Evolutionary conservation across 208 protist genomes (phyloP), one percentile per base, ranked within the genome.

Genomic region (Leishmania major): DNA sequence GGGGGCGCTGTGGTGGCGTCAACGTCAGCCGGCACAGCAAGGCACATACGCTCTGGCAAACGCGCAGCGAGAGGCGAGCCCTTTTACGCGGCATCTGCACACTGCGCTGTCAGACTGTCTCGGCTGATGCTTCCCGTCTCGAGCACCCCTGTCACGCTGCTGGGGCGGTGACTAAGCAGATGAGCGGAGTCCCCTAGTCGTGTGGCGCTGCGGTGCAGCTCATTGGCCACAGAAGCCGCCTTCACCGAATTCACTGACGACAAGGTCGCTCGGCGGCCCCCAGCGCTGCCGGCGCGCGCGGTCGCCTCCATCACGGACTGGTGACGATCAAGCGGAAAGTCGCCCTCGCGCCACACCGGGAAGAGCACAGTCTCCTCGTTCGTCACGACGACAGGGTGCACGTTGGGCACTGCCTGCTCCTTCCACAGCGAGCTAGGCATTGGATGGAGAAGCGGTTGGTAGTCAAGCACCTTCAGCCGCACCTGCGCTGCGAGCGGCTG

Each of bases 361-460:
- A 92, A 97, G 57, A 85, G 80, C 78, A 79, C 67, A 15, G 37
- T 22, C 4, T 71, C 64, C 40, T 93, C 87, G 51, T 77, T 83
- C 0, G 75, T 43, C 64, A 73, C 87, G 31, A 95, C 90, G 64
- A 86, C 82, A 0, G 93, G 93, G 81, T 97, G 90, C 74, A 94
- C 67, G 82, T 94, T 93, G 10, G 88, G 89, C 67, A 97, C 81
- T 8, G 75, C 81, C 72, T 90, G 82, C 78, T 94, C 88, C 25
- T 43, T 80, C 93, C 93, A 97, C 43, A 97, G 81, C 17, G 92
- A 97, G 84, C 90, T 94, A 2, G 90, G 91, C 79, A 89, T 85
- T 53, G 92, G 93, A 22, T 70, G 80, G 35, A 95, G 85, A 67
- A 95, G 82, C 10, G 93, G 93, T 77, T 97, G 93, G 59, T 92